phyloP scores from a whole-genome alignment of 2,329 filamentous ascomycete genomes.

The Penicillium sp. region DNA sequence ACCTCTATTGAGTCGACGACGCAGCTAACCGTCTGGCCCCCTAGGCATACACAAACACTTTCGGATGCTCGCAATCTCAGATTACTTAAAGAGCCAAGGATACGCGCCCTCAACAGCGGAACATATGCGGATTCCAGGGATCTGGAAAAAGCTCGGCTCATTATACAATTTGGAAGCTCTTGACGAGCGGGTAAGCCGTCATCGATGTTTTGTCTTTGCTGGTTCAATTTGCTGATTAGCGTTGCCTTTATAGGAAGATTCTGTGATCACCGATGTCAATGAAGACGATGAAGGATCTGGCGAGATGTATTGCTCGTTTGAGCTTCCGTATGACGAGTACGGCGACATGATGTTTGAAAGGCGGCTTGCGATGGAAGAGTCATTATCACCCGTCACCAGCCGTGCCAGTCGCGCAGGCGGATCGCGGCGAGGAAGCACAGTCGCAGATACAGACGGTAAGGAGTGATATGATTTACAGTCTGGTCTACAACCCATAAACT shows the following conservation, averaged over 20 bases:
- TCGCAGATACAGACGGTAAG: conserved; percentile 48
- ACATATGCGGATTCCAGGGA: conserved; percentile 85
- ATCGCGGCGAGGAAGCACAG: conserved; percentile 44
- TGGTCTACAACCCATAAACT: background rate
- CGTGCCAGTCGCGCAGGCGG: conserved; percentile 23
- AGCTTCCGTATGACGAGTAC: conserved; percentile 54
- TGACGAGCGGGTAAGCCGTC: conserved; percentile 71
- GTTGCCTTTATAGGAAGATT: conserved; percentile 45
- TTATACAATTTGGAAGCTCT: conserved; percentile 84
- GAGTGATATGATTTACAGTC: conserved; percentile 1
- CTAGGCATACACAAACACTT: conserved; percentile 90
- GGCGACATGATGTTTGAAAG: conserved; percentile 49
- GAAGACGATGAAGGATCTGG: conserved; percentile 51
- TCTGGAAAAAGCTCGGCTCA: conserved; percentile 81
- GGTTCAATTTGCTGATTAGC: conserved; percentile 20
- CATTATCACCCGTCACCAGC: conserved; percentile 40
- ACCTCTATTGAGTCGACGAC: background rate
- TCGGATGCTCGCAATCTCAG: conserved; percentile 80
- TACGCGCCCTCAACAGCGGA: conserved; percentile 61
- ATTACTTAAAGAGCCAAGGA: conserved; percentile 77
- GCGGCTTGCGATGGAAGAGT: conserved; percentile 42
- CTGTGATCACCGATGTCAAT: conserved; percentile 53
- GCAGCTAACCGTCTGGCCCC: conserved; percentile 2
- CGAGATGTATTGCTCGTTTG: conserved; percentile 65
- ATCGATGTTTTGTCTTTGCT: background rate